Evolutionary conservation across 192 early-diverging fungal species (phyloP).

Genomic region (Rhizoclosmatium globosum): DNA sequence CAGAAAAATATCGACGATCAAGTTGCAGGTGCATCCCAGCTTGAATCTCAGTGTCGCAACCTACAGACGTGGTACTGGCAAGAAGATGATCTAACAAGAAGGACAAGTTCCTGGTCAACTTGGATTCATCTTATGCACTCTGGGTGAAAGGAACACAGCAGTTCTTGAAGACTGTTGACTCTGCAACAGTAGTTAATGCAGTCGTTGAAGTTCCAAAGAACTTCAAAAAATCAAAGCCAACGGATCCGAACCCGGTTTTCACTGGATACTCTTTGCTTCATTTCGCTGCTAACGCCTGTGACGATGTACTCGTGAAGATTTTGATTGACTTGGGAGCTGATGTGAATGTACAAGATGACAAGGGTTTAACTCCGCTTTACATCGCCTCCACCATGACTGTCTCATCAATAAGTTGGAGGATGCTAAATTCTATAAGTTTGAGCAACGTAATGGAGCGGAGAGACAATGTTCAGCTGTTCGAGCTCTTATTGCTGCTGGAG

Average conservation of each 20-base stretch:
- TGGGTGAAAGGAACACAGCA: neutral
- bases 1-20: conserved; percentile 14
- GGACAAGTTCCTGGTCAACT: conserved; percentile 3
- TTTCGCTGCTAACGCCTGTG: conserved; percentile 29
- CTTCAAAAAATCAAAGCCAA: conserved; percentile 19
- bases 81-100: neutral
- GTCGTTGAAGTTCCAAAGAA: conserved; percentile 12
- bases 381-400: neutral
- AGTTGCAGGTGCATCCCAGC: neutral
- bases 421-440: conserved; percentile 9
- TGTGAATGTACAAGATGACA: conserved; percentile 1
- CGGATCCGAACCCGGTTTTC: conserved; percentile 19
- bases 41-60: neutral
- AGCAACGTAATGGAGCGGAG: neutral
- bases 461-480: neutral
- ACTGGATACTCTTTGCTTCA: conserved; percentile 35
- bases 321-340: conserved; percentile 13
- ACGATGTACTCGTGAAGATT: conserved; percentile 8
- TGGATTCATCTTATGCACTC: neutral
- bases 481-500: neutral
- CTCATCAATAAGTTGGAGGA: neutral
- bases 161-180: neutral
- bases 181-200: neutral
- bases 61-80: neutral
- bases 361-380: neutral